phyloP scores from a whole-genome alignment of 306 rosid species.

The Prunus davidiana region DNA sequence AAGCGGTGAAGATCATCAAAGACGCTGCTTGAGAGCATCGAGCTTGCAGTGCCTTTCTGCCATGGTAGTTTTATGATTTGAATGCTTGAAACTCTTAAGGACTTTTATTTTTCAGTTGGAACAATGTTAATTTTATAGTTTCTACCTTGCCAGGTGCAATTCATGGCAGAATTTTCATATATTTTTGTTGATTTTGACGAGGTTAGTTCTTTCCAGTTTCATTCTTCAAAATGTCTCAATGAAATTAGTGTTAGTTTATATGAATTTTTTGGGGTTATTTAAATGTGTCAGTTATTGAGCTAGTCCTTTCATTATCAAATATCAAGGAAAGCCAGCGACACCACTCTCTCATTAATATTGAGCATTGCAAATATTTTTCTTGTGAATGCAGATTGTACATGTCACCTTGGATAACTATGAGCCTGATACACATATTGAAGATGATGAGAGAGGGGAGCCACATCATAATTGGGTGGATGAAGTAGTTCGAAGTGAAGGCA shows the following conservation, averaged over 20 bases:
- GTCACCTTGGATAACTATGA: conserved; percentile 71
- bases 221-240: neutral
- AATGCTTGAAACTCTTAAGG: neutral
- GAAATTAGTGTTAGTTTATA: conserved; percentile 6
- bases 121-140: conserved; percentile 19
- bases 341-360: neutral
- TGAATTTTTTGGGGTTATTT: conserved; percentile 5
- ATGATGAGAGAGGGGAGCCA: conserved; percentile 43
- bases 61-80: conserved; percentile 53
- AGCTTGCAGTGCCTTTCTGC: conserved; percentile 98
- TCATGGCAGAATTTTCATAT: conserved; percentile 80
- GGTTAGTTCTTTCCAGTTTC: conserved; percentile 44
- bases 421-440: conserved; percentile 41
- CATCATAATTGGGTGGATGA: conserved; percentile 98
- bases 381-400: conserved; percentile 59
- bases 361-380: conserved; percentile 3
- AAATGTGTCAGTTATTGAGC: neutral
- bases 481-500: conserved; percentile 77
- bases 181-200: conserved; percentile 77
- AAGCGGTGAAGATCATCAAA: conserved; percentile 55
- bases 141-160: conserved; percentile 71
- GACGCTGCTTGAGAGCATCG: conserved; percentile 69
- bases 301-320: neutral
- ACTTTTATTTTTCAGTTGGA: neutral
- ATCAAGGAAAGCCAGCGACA: neutral